Evolutionary conservation across 2,329 filamentous ascomycete genomes (phyloP).

Genomic region (Alternaria sp.): DNA sequence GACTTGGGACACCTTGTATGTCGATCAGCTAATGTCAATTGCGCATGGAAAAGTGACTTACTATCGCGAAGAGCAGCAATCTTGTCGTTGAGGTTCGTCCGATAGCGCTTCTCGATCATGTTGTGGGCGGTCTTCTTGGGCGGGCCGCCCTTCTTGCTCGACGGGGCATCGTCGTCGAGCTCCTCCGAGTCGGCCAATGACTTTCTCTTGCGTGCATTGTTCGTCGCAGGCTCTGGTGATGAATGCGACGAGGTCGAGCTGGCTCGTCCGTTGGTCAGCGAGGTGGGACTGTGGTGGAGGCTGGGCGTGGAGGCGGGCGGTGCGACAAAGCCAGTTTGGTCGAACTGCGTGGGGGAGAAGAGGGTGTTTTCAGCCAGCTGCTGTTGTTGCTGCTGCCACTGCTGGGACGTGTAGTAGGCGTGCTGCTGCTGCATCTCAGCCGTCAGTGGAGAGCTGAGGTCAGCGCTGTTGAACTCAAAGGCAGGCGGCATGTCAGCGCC

Average conservation of each 20-base stretch:
- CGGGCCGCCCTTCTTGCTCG: conserved; percentile 59
- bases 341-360: conserved; percentile 38
- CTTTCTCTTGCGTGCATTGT: conserved; percentile 46
- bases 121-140: conserved; percentile 95
- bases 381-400: conserved; percentile 42
- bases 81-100: conserved; percentile 96
- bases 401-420: conserved; percentile 39
- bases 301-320: conserved; percentile 44
- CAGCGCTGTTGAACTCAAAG: conserved; percentile 42
- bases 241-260: conserved; percentile 60
- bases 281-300: conserved; percentile 47
- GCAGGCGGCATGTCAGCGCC: conserved; percentile 37
- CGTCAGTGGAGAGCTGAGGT: conserved; percentile 41
- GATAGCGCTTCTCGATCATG: conserved; percentile 97
- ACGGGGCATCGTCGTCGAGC: conserved; percentile 62
- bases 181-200: conserved; percentile 61
- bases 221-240: conserved; percentile 62
- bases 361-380: conserved; percentile 29
- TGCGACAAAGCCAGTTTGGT: conserved; percentile 29
- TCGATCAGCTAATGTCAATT: background rate
- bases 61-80: conserved; percentile 91
- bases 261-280: conserved; percentile 39
- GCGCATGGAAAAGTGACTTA: conserved; percentile 5
- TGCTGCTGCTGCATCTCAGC: conserved; percentile 34
- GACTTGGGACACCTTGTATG: conserved; percentile 69